A percentile compares a stretch with the other conserved stretches of the same genome.
Conservation (phyloP, 352 stramenopile genomes). For the Pythium folliculosum region DNA sequence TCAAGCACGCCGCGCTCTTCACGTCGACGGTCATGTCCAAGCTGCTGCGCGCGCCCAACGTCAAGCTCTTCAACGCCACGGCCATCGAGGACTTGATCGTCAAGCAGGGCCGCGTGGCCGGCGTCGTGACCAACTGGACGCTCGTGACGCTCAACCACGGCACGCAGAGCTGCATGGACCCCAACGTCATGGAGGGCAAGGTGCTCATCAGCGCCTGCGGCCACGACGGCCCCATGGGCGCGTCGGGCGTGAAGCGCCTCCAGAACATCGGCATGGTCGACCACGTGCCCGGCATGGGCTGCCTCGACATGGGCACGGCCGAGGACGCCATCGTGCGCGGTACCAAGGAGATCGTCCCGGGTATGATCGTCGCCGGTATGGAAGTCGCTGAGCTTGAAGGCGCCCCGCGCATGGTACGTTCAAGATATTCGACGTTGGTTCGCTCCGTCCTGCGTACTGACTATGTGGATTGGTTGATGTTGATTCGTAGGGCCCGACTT, state of each 20-base stretch:
- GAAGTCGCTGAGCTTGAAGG: conserved; percentile 66
- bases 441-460: too few species aligned
- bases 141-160: conserved; percentile 67
- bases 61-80: conserved; percentile 78
- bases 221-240: conserved; percentile 66
- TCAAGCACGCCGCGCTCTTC: conserved; percentile 67
- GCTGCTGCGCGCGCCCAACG: conserved; percentile 53
- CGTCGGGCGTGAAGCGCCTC: conserved; percentile 63
- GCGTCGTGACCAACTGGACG: conserved; percentile 73
- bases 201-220: conserved; percentile 62
- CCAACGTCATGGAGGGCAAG: conserved; percentile 73
- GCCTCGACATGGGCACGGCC: conserved; percentile 59
- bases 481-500: conserved; percentile 49
- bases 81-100: conserved; percentile 70
- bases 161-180: conserved; percentile 75
- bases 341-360: conserved; percentile 64
- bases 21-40: conserved; percentile 70
- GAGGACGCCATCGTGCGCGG: conserved; percentile 64
- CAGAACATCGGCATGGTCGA: conserved; percentile 70
- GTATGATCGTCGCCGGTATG: conserved; percentile 67
- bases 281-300: conserved; percentile 58
- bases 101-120: conserved; percentile 58
- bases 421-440: too few species aligned
- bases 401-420: conserved; percentile 51
- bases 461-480: too few species aligned